Percentiles rank a stretch among this genome's conserved stretches.
Conservation (phyloP, 2,329 filamentous ascomycete genomes). For the Talaromyces sp. region DNA sequence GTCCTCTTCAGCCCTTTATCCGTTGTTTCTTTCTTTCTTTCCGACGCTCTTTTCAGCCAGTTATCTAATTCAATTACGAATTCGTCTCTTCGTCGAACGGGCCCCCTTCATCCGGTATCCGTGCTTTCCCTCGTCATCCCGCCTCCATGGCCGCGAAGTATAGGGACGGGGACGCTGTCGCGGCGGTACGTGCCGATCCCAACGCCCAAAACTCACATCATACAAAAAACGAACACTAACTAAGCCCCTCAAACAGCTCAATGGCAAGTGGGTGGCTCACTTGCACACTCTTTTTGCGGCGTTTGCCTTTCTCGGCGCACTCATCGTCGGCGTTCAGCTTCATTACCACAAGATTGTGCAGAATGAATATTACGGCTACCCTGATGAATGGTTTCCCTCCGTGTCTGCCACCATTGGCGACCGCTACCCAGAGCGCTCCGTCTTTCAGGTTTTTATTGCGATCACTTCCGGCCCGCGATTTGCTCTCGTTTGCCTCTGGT, state of each 20-base stretch:
- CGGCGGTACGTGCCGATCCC: slow-evolving; percentile 46
- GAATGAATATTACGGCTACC: slow-evolving; percentile 93
- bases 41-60: neutral
- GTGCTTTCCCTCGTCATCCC: slow-evolving; percentile 14
- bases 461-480: slow-evolving; percentile 93
- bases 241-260: slow-evolving; percentile 50
- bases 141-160: slow-evolving; percentile 55
- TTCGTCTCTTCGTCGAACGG: slow-evolving; percentile 5
- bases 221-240: neutral
- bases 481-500: slow-evolving; percentile 85
- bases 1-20: neutral
- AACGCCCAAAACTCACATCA: neutral
- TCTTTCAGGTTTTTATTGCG: slow-evolving; percentile 97
- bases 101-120: slow-evolving; percentile 1
- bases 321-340: slow-evolving; percentile 72
- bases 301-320: slow-evolving; percentile 74
- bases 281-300: slow-evolving; percentile 81
- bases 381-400: slow-evolving; percentile 93
- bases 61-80: neutral
- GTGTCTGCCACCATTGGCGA: slow-evolving; percentile 97
- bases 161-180: slow-evolving; percentile 59
- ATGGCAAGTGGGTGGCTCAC: slow-evolving; percentile 87
- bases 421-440: slow-evolving; percentile 89
- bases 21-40: slow-evolving; percentile 12
- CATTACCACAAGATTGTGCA: slow-evolving; percentile 97